Conservation (phyloP, 352 stramenopile genomes). For the Pythium aquatile region DNA sequence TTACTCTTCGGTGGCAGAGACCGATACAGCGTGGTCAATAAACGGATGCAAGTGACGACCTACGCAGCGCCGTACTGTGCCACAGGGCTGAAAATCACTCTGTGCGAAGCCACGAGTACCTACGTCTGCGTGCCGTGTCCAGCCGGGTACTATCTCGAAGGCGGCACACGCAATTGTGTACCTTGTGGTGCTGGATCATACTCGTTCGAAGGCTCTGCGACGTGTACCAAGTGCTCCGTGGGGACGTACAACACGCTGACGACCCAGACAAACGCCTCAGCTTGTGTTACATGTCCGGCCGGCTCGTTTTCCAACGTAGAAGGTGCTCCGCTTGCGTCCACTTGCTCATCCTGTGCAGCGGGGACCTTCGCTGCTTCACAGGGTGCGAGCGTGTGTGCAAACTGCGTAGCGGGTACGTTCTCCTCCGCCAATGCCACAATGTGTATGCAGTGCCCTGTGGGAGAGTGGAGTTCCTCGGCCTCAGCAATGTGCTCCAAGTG, state of each 20-base stretch:
- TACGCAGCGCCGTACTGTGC: slow-evolving; percentile 56
- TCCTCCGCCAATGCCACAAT: slow-evolving; percentile 38
- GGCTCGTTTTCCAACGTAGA: slow-evolving; percentile 45
- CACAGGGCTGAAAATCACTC: slow-evolving; percentile 47
- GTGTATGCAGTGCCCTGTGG: slow-evolving; percentile 41
- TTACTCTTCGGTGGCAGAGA: slow-evolving; percentile 67
- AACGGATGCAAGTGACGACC: slow-evolving; percentile 45
- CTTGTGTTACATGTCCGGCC: slow-evolving; percentile 48
- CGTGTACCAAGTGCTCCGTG: slow-evolving; percentile 45
- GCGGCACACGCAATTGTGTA: slow-evolving; percentile 49
- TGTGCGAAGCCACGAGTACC: slow-evolving; percentile 41
- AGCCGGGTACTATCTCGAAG: slow-evolving; percentile 53
- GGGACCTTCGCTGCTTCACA: slow-evolving; percentile 29
- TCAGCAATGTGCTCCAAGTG: slow-evolving; percentile 42
- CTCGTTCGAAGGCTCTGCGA: slow-evolving; percentile 36
- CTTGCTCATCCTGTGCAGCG: slow-evolving; percentile 34
- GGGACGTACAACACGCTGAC: slow-evolving; percentile 49
- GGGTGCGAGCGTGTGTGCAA: slow-evolving; percentile 23
- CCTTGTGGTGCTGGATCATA: slow-evolving; percentile 45
- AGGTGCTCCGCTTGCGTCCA: slow-evolving; percentile 30
- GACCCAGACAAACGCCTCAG: slow-evolving; percentile 33
- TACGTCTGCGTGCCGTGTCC: slow-evolving; percentile 71
- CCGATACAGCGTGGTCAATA: slow-evolving; percentile 56
- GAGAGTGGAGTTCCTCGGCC: slow-evolving; percentile 41
- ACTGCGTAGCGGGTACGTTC: slow-evolving; percentile 36